Evolutionary conservation across 176 grass and related monocot genomes (phyloP), one percentile per base, ranked within the genome.

Genomic region (Pontederia paniculata): DNA sequence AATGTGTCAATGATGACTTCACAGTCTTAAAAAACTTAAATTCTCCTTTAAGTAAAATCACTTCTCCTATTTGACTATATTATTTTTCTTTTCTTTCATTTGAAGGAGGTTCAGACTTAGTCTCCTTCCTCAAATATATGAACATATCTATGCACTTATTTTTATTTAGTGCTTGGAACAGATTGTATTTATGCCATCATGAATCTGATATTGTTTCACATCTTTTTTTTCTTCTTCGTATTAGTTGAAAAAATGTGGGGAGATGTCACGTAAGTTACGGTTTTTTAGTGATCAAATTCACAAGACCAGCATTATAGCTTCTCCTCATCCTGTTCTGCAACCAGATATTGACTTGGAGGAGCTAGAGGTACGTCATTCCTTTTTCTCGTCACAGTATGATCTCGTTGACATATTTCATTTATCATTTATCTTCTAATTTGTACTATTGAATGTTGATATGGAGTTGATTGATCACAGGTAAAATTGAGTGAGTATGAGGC

Each of bases 341-440:
- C 80, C 77, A 43, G 94, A 84, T 69, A 85, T 99, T 77, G 83
- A 88, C 73, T 78, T 99, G 72, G 87, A 99, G 62, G 83, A 99
- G 62, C 54, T 99, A 74, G 94, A 99, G 83, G 94, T 93, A 79
- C 55, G 49, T 76, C 73, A 18, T 15, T 6, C 28, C 28, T 37
- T 37, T 37, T 2, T 37, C 28, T 37, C 28, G 3, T 37, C 28
- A 37, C 28, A 37, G 7, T 37, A 37, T 53, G 17, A 12, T 44
- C 18, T 62, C 57, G 20, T 9, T 53, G 17, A 42, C 19, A 12
- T 44, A 60, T 21, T 20, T 61, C 4, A 61, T 62, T 44, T 48
- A 41, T 21, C 10, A 25, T 50, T 46, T 31, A 22, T 58, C 17
- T 70, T 44, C 13, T 54, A 45, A 21, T 21, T 50, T 12, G 12